A percentile compares a stretch with the other conserved stretches of the same genome.
These are phyloP conservation scores for Penicillium macrosclerotiorum DNA, from an alignment of 495 filamentous ascomycete genomes.

Conservation along the genomic window DNA sequence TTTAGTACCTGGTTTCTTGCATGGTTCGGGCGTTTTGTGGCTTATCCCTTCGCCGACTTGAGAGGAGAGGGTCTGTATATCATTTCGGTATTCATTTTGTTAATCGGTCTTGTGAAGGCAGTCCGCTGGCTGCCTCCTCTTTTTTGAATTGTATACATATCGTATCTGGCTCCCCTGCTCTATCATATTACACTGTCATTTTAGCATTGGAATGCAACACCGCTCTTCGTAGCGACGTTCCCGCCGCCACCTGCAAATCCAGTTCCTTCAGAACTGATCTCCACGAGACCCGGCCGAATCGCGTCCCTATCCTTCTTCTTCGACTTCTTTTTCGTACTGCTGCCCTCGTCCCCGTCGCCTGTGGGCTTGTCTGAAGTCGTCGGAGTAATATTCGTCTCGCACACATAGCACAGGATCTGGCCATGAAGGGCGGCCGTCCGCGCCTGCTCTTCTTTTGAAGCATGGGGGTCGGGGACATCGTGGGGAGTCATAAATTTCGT, in stretches of 20 bases:
- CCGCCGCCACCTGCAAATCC: slow-evolving; percentile 86
- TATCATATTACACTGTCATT: not conserved
- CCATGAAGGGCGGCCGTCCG: slow-evolving; percentile 36
- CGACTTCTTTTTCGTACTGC: slow-evolving; percentile 33
- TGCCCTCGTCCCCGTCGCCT: slow-evolving; percentile 6
- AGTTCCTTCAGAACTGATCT: slow-evolving; percentile 84
- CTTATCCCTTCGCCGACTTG: too few species aligned
- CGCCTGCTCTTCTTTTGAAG: slow-evolving; percentile 50
- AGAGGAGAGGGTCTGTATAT: too few species aligned
- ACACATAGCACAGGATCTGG: slow-evolving; percentile 77
- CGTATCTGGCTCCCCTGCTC: not conserved
- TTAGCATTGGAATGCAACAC: slow-evolving; percentile 84
- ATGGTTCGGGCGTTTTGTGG: slow-evolving; percentile 28
- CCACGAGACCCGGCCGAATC: slow-evolving; percentile 74
- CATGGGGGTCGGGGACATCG: slow-evolving; percentile 63
- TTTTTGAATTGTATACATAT: not conserved
- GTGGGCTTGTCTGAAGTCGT: slow-evolving; percentile 9
- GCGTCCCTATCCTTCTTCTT: slow-evolving; percentile 46
- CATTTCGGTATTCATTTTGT: slow-evolving; percentile 9
- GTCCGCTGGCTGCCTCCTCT: slow-evolving; percentile 1
- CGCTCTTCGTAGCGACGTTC: slow-evolving; percentile 75
- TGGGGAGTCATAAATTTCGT: slow-evolving; percentile 78
- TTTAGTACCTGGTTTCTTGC: slow-evolving; percentile 22
- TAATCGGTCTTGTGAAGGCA: not conserved
- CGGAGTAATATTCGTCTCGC: slow-evolving; percentile 68